These are phyloP conservation scores for Scenedesmus sp. DNA, from an alignment of 163 green algal species.

Conservation along the genomic window DNA sequence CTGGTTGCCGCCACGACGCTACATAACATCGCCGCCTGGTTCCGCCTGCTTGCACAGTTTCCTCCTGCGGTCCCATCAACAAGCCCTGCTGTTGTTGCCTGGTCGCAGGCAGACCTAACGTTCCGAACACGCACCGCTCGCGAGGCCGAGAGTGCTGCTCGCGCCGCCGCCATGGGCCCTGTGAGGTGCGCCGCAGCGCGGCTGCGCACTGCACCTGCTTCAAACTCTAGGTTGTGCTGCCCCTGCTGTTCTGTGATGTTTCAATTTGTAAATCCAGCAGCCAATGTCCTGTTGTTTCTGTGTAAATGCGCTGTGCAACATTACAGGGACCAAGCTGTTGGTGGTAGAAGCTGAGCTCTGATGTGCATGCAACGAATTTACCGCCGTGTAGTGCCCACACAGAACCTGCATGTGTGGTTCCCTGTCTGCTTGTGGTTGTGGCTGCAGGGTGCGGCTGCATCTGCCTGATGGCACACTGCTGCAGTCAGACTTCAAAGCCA, in stretches of 20 bases:
- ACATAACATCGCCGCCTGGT: too few species aligned
- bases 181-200: neutral
- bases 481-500: constrained; percentile 40
- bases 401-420: too few species aligned
- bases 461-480: constrained; percentile 48
- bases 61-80: too few species aligned
- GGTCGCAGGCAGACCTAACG: constrained; percentile 27
- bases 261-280: neutral
- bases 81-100: neutral
- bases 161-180: constrained; percentile 14
- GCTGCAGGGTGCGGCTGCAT: constrained; percentile 49
- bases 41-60: too few species aligned
- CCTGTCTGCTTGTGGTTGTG: neutral
- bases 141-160: constrained; percentile 16
- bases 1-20: too few species aligned
- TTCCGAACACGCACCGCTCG: constrained; percentile 28
- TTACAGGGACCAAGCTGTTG: too few species aligned
- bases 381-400: too few species aligned
- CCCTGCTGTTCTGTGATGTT: neutral
- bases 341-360: too few species aligned
- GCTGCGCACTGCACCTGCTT: neutral
- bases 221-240: neutral
- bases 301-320: too few species aligned
- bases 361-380: too few species aligned
- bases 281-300: too few species aligned